phyloP scores from a whole-genome alignment of 2,329 filamentous ascomycete species.

The Coleophoma eucalyptorum region DNA sequence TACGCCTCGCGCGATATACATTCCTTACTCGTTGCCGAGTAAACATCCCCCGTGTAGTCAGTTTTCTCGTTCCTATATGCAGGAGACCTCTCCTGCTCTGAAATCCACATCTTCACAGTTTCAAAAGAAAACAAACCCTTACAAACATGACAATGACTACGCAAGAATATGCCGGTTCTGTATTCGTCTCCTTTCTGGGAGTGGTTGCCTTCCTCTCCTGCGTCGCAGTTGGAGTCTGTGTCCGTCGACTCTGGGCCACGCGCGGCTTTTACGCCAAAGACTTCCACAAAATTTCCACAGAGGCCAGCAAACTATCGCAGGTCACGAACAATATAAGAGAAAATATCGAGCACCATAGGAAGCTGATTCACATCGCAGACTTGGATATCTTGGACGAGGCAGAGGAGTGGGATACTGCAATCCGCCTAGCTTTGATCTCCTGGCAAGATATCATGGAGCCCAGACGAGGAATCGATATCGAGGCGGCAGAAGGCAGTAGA shows the following conservation, averaged over 20 bases:
- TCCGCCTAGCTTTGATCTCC: conserved; percentile 11
- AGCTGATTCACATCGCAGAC: not conserved
- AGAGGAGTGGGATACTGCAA: conserved; percentile 12
- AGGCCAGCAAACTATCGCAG: conserved; percentile 7
- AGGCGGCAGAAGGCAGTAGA: conserved; percentile 2
- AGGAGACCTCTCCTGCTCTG: not conserved
- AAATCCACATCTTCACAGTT: not conserved
- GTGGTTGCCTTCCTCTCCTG: conserved; percentile 4
- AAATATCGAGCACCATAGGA: conserved; percentile 2
- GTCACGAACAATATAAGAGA: conserved; percentile 8
- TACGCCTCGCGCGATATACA: not conserved
- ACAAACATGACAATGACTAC: conserved; percentile 1
- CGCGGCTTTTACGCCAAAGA: conserved; percentile 11
- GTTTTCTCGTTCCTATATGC: not conserved
- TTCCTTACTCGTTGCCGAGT: not conserved
- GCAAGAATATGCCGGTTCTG: conserved; percentile 3
- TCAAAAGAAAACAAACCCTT: not conserved
- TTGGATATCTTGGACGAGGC: conserved; percentile 7
- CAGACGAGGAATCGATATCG: conserved; percentile 6
- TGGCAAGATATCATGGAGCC: conserved; percentile 18
- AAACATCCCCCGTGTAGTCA: not conserved
- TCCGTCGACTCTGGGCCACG: conserved; percentile 2
- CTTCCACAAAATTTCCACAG: conserved; percentile 6
- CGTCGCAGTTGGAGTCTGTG: conserved; percentile 1
- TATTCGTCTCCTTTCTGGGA: conserved; percentile 9